Evolutionary conservation across 2,329 filamentous ascomycete genomes (phyloP), one percentile per base, ranked within the genome.

Genomic region (Colletotrichum echinochloae): DNA sequence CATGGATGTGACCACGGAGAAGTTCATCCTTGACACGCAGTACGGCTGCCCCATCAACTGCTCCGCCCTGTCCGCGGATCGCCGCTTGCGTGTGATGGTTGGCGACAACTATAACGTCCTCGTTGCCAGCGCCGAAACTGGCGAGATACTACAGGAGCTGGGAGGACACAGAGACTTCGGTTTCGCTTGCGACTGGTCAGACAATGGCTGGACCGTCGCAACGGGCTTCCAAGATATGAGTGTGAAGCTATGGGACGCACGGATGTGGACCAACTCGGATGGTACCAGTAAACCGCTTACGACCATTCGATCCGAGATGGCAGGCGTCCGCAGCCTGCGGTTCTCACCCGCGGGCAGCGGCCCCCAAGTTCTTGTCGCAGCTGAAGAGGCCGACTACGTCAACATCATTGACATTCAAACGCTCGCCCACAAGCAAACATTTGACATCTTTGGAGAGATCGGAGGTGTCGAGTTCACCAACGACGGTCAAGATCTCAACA

Each of bases 101-200:
- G 92, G 93, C 56, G 93, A 95, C 75, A 84, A 86, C 69, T 81
- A 84, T 66, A 85, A 91, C 48, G 89, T 91, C 0, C 81, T 91
- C 60, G 92, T 95, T 76, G 87, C 89, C 18, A 88, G 93, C 72
- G 89, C 92, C 14, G 91, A 93, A 65, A 89, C 87, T 16, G 90
- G 91, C 18, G 81, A 86, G 70, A 83, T 83, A 65, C 84, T 87
- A 72, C 85, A 91, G 74, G 80, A 82, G 33, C 85, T 95, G 1
- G 79, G 82, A 5, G 90, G 91, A 2, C 92, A 94, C 76, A 84
- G 83, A 18, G 92, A 94, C 76, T 92, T 87, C 74, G 91, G 90
- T 2, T 95, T 95, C 75, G 89, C 92, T 1, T 94, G 91, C 75
- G 92, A 91, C 74, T 95, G 93, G 93, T 91, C 92, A 23, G 89